Base-by-base conservation (phyloP, 2,329 filamentous ascomycete species). In the Amylocarpus encephaloides region DNA sequence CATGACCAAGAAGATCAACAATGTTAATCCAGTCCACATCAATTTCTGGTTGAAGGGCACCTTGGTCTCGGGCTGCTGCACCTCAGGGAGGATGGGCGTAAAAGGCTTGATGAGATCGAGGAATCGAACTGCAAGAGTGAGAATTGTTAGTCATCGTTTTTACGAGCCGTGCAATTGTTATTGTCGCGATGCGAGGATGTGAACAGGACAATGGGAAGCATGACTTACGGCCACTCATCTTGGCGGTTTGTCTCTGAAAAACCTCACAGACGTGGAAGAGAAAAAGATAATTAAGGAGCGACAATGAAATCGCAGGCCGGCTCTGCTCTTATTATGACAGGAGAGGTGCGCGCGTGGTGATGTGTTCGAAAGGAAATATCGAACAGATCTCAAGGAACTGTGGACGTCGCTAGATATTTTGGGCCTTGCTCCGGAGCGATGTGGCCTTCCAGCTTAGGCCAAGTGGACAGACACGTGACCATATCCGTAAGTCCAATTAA, bases 51-150 rank as follows among this genome's bases (percentile, higher is more conserved):
- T 94, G 85, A 98, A 98, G 63, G 91, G 89, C 52, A 95, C 86
- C 79, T 96, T 97, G 71, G 91, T 95, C 77, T 98, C 93, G 64
- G 93, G 93, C 68, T 94, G 86, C 77, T 92, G 87, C 74, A 98
- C 93, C 86, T 98, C 93, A 69, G 93, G 93, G 72, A 98, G 88
- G 82, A 97, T 90, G 78, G 93, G 92, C 80, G 94, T 89, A 73
- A 98, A 98, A 69, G 93, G 93, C 77, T 98, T 98, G 78, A 98
- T 93, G 72, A 97, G 82, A 76, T 98, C 93, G 78, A 98, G 92
- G 71, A 98, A 98, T 72, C 93, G 91, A 75, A 98, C 92, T 97
- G 53, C 22, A 50, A 41, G 41, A 33, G 43, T 41, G 40, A 52
- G 51, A 52, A 55, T 46, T 29, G 57, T 66, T 54, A 66, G 62